A percentile compares a stretch with the other conserved stretches of the same genome.
Conservation (phyloP, 331 rosid species). For the Prunus yedoensis region DNA sequence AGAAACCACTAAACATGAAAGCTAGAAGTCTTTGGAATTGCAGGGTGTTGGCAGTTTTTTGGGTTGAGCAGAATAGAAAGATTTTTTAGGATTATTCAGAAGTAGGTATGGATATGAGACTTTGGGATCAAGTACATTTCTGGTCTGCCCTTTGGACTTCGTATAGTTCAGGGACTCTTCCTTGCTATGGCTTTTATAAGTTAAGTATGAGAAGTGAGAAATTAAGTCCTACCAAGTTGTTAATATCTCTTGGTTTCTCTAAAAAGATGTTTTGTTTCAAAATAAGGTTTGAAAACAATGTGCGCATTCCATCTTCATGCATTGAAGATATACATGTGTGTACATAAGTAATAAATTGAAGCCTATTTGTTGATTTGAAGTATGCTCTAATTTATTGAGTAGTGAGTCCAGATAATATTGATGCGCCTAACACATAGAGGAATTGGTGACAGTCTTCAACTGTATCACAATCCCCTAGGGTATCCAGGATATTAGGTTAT, state of each 20-base stretch:
- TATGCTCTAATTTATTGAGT: neutral
- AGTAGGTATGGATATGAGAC: neutral
- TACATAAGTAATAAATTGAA: neutral
- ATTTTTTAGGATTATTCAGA: neutral
- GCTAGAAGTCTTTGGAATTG: neutral
- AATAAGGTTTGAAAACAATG: neutral
- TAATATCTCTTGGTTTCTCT: neutral
- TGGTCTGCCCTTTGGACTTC: neutral
- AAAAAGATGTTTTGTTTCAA: neutral
- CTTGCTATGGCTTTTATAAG: neutral
- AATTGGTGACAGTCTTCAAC: neutral
- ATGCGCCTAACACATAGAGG: neutral
- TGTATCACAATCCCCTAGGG: neutral
- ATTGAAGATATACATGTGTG: neutral
- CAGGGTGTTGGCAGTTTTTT: neutral
- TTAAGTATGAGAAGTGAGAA: neutral
- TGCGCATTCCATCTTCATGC: neutral
- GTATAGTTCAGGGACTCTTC: neutral
- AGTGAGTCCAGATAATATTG: neutral
- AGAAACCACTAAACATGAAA: neutral
- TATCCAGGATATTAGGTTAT: neutral
- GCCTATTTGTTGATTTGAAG: neutral
- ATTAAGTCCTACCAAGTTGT: too few species aligned
- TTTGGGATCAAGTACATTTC: neutral
- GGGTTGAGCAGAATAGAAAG: neutral